Evolutionary conservation across 257 asterid genomes (phyloP).

Genomic region (Gardenia jasminoides): DNA sequence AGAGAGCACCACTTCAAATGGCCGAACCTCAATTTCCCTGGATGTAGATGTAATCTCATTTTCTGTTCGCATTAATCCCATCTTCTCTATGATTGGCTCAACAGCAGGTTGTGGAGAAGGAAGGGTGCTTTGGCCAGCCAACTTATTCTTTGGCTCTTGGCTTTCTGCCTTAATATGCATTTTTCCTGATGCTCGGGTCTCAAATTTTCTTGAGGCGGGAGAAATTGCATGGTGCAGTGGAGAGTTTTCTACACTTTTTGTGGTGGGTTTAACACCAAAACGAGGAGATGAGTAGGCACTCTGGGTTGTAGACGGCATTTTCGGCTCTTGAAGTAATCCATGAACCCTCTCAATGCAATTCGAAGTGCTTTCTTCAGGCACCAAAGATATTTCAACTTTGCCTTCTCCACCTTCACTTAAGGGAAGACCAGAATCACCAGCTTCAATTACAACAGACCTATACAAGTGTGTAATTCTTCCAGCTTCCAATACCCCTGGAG

Average conservation of each 20-base stretch:
- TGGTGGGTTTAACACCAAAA: constrained; percentile 20
- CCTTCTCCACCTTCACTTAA: constrained; percentile 22
- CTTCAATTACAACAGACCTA: constrained; percentile 47
- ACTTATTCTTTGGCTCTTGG: constrained; percentile 22
- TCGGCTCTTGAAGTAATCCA: constrained; percentile 33
- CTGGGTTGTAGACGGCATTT: constrained; percentile 32
- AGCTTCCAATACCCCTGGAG: constrained; percentile 70
- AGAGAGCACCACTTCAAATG: constrained; percentile 9
- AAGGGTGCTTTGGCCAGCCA: constrained; percentile 15
- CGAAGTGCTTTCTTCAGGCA: constrained; percentile 51
- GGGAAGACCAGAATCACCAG: constrained; percentile 41
- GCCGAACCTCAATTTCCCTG: constrained; percentile 28
- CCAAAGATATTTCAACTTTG: constrained; percentile 33
- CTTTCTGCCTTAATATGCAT: constrained; percentile 16
- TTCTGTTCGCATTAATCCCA: constrained; percentile 16
- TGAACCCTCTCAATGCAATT: constrained; percentile 30
- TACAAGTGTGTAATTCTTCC: constrained; percentile 41
- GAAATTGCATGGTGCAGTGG: constrained; percentile 21
- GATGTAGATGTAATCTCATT: constrained; percentile 26
- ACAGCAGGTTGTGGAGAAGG: constrained; percentile 27
- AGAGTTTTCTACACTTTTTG: constrained; percentile 21
- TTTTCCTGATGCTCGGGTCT: constrained; percentile 11
- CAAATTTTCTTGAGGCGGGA: constrained; percentile 18
- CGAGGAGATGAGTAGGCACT: constrained; percentile 42
- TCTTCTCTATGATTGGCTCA: constrained; percentile 14